phyloP scores from a whole-genome alignment of 805 yeast genomes.

The Candida silvicultrix region DNA sequence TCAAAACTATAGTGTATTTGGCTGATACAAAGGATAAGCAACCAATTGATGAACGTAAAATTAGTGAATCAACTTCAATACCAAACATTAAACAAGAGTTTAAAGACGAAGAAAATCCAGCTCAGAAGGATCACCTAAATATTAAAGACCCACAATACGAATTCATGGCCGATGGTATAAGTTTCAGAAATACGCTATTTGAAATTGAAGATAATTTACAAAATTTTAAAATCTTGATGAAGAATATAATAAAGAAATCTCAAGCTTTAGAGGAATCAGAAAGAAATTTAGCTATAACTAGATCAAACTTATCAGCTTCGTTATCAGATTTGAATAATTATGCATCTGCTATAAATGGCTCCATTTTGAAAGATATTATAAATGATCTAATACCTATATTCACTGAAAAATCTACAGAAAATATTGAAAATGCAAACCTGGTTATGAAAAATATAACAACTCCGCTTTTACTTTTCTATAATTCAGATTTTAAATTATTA shows the following conservation, averaged over 20 bases:
- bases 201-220: constrained; percentile 7
- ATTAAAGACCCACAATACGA: constrained; percentile 4
- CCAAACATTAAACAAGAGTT: not conserved
- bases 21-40: not conserved
- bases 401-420: constrained; percentile 14
- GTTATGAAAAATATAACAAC: constrained; percentile 10
- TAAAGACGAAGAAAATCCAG: not conserved
- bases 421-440: constrained; percentile 14
- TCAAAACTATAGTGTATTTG: constrained; percentile 2
- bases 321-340: constrained; percentile 11
- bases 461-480: constrained; percentile 13
- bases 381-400: constrained; percentile 9
- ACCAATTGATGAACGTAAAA: not conserved
- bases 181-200: constrained; percentile 5
- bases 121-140: not conserved
- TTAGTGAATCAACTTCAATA: not conserved
- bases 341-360: constrained; percentile 5
- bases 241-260: constrained; percentile 12
- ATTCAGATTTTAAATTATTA: constrained; percentile 15
- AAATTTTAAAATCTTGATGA: constrained; percentile 6
- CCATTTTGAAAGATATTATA: constrained; percentile 8
- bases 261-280: constrained; percentile 14
- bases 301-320: constrained; percentile 11
- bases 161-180: constrained; percentile 7
- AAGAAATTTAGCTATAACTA: constrained; percentile 13